phyloP scores from a whole-genome alignment of 345 rosid genomes.

The Syzygium aqueum region DNA sequence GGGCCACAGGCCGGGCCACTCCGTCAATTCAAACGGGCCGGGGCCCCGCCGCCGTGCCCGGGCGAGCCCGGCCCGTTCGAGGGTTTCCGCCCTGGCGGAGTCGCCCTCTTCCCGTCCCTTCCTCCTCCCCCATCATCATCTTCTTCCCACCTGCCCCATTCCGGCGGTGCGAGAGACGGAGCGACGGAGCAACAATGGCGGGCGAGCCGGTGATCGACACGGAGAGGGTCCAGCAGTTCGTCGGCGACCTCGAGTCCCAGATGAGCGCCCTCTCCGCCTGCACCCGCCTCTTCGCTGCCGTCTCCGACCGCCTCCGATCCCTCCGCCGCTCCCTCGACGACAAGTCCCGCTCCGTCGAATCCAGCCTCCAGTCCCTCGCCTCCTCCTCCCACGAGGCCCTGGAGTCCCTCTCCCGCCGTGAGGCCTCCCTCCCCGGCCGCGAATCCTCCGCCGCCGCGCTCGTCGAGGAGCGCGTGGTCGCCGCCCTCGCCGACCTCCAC shows the following conservation, averaged over 20 bases:
- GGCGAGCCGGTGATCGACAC: conserved; percentile 11
- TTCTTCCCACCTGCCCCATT: background rate
- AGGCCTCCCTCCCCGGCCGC: conserved; percentile 28
- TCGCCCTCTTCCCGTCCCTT: background rate
- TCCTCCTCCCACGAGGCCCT: conserved; percentile 19
- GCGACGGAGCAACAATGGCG: conserved; percentile 8
- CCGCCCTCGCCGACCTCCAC: conserved; percentile 22
- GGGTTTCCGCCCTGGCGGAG: background rate
- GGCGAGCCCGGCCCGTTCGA: background rate
- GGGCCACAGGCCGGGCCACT: background rate
- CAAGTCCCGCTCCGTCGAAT: conserved; percentile 30
- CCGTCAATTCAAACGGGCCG: background rate
- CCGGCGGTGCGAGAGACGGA: background rate
- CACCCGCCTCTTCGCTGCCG: conserved; percentile 29
- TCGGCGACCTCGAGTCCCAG: conserved; percentile 29
- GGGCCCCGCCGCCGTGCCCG: too few species aligned
- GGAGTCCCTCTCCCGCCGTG: conserved; percentile 19
- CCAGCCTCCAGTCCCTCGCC: conserved; percentile 26
- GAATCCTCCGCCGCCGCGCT: conserved; percentile 23
- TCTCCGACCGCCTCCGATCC: conserved; percentile 32
- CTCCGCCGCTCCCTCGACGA: conserved; percentile 22
- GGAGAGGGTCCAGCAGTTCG: conserved; percentile 29
- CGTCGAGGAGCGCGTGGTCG: conserved; percentile 17
- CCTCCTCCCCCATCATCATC: background rate
- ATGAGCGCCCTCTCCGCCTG: conserved; percentile 29